These are phyloP conservation scores for Thymus mandschuricus DNA, from an alignment of 257 asterid genomes.

Conservation along the genomic window DNA sequence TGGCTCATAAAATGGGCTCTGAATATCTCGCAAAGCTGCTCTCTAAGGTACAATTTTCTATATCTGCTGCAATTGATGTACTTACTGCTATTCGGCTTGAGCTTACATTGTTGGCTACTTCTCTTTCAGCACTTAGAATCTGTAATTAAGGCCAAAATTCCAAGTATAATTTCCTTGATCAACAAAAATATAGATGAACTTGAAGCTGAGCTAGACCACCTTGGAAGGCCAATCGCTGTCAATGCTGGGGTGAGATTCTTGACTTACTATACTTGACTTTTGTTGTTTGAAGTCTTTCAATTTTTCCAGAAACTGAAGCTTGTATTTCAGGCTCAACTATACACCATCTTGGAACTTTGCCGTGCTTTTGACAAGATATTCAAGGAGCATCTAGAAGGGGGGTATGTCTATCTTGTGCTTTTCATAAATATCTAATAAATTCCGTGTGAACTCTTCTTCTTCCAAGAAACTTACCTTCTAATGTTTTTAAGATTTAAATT, in stretches of 20 bases:
- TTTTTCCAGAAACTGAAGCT: constrained; percentile 32
- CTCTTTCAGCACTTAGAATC: constrained; percentile 85
- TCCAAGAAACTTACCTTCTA: neutral
- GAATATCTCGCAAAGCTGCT: constrained; percentile 98
- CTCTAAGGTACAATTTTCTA: constrained; percentile 59
- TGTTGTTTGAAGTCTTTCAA: neutral
- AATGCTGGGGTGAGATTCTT: constrained; percentile 91
- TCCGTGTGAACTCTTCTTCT: constrained; percentile 12
- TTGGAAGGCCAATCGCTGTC: constrained; percentile 91
- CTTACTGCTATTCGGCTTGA: constrained; percentile 17
- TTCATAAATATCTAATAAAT: constrained; percentile 15
- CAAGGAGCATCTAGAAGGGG: constrained; percentile 99
- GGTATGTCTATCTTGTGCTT: constrained; percentile 52
- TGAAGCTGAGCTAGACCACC: constrained; percentile 92
- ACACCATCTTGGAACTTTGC: constrained; percentile 95
- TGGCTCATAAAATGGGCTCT: constrained; percentile 95
- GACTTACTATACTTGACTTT: constrained; percentile 20
- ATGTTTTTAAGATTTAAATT: neutral
- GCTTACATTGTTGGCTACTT: constrained; percentile 25
- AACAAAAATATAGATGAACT: constrained; percentile 94
- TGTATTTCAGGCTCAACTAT: constrained; percentile 87
- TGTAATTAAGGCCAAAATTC: constrained; percentile 87
- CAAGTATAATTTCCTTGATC: constrained; percentile 88
- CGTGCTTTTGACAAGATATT: constrained; percentile 98
- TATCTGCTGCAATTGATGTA: constrained; percentile 12